Percentiles rank a stretch among this genome's conserved stretches.
These are phyloP conservation scores for Macrolepiota albuminosa DNA, from an alignment of 768 basidiomycete species.

Conservation along the genomic window DNA sequence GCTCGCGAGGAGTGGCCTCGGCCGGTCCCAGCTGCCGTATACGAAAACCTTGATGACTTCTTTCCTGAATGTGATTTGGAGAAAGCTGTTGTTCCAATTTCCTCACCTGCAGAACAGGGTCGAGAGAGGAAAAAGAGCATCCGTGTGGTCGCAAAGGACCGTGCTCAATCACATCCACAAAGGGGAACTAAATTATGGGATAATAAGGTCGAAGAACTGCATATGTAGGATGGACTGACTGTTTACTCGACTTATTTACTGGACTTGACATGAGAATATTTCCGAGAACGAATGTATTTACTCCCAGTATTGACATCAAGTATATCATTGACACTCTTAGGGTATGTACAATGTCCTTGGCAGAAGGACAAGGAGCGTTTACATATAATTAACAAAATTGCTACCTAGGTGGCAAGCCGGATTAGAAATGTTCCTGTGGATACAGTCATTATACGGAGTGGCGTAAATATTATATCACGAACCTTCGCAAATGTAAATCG, in stretches of 20 bases:
- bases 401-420: background rate
- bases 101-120: constrained; percentile 12
- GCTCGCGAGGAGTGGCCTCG: constrained; percentile 36
- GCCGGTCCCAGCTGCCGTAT: constrained; percentile 74
- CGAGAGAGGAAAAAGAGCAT: constrained; percentile 57
- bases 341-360: background rate
- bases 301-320: background rate
- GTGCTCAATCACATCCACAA: constrained; percentile 38
- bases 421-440: constrained; percentile 25
- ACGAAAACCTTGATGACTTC: constrained; percentile 74
- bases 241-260: background rate
- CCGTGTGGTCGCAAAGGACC: constrained; percentile 73
- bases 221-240: constrained; percentile 13
- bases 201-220: constrained; percentile 36
- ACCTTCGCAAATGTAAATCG: constrained; percentile 83
- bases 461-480: background rate
- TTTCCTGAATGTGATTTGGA: constrained; percentile 91
- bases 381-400: background rate
- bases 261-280: background rate
- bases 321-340: background rate
- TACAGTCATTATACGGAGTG: background rate
- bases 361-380: background rate
- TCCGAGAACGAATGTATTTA: background rate
- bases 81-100: constrained; percentile 68
- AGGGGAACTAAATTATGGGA: constrained; percentile 40